phyloP scores from a whole-genome alignment of 2,329 filamentous ascomycete genomes.

The Myriosclerotinia scirpicola region DNA sequence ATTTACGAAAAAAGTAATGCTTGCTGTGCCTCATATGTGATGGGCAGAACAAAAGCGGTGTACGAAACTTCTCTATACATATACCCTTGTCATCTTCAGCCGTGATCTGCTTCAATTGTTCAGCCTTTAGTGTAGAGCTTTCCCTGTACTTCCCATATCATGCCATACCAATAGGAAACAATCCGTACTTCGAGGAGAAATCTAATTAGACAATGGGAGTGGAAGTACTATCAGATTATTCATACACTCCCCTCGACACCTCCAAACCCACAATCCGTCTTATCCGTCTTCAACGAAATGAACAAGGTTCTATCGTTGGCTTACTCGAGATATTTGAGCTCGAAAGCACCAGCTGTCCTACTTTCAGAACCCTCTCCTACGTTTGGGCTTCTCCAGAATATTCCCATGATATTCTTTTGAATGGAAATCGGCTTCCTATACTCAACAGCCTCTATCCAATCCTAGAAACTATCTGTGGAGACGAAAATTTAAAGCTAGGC shows the following conservation, averaged over 20 bases:
- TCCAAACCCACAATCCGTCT: constrained; percentile 19
- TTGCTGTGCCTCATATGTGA: not conserved
- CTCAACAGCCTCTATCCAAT: not conserved
- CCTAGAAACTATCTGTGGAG: not conserved
- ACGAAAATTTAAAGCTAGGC: not conserved
- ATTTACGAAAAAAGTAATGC: too few species aligned
- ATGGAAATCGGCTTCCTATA: not conserved
- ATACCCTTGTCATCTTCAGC: not conserved
- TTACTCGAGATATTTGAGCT: constrained; percentile 12
- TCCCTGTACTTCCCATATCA: not conserved
- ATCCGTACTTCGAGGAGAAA: not conserved
- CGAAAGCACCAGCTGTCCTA: not conserved
- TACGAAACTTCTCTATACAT: not conserved
- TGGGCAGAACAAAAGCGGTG: not conserved
- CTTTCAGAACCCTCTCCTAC: not conserved
- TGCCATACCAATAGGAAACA: not conserved
- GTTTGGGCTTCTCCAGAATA: not conserved
- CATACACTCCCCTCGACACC: constrained; percentile 21
- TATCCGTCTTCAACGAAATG: constrained; percentile 7
- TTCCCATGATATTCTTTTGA: not conserved
- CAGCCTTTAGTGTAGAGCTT: not conserved
- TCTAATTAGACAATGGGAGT: not conserved
- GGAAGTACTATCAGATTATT: constrained; percentile 6
- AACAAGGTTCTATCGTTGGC: constrained; percentile 19
- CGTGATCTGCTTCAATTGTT: not conserved